Base-by-base conservation (phyloP, 306 rosid species). In the Rosa persica region DNA sequence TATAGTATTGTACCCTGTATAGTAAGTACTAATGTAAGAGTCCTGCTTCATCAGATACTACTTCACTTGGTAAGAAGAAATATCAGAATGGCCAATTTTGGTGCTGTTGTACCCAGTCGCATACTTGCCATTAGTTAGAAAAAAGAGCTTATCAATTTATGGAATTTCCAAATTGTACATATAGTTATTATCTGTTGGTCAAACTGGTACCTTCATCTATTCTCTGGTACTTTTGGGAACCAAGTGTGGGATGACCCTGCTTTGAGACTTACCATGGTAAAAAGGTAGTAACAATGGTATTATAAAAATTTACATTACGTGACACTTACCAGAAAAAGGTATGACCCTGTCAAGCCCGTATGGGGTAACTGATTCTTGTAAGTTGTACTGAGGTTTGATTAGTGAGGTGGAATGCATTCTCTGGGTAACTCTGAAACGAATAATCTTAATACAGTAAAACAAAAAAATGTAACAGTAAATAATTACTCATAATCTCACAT, bases 1-100 rank as follows among this genome's bases (percentile, higher is more conserved):
- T 19, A 19, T 36, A 20, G 46, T 66, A 38, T 66, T 66, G 47
- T 52, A 30, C 65, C 49, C 44, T 74, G 77, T 55, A 74, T 43
- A 57, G 67, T 3, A 27, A 54, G 20, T 54, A 54, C 36, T 38
- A 34, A 34, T 69, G 55, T 23, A 69, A 23, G 75, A 70, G 43
- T n/a, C 13, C 20, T 74, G 66, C 42, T 51, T 19, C 17, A 8
- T 52, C 12, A 44, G 47, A 38, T 62, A 62, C 46, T 6, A 13
- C 43, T 48, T 71, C 30, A 71, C 62, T 19, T 34, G 30, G 76
- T 49, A 48, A 11, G 40, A 52, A 12, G 34, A 54, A n/a, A 38
- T 40, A 20, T 73, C 38, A 22, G 39, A 69, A 44, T 12, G 49
- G 36, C 66, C 22, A 51, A 17, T 6, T 17, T 17, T 51, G 19